phyloP scores from a whole-genome alignment of 768 basidiomycete genomes.

The Rhizopogon vinicolor region DNA sequence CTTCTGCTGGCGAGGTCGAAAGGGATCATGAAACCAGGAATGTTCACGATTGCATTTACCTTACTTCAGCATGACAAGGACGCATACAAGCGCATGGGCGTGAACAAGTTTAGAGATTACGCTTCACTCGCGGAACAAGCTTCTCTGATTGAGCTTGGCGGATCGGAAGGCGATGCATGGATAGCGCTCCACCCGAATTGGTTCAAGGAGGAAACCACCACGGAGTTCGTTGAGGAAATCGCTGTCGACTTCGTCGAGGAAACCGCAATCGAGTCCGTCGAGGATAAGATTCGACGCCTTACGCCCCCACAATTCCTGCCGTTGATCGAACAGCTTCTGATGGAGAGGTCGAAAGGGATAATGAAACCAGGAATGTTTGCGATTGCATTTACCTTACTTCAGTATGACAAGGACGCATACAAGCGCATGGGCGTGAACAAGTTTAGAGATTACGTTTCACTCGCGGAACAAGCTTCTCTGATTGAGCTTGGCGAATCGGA shows the following conservation, averaged over 20 bases:
- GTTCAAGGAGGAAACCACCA: no score
- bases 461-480: constrained; percentile 26
- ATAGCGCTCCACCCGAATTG: no score
- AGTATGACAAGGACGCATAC: constrained; percentile 22
- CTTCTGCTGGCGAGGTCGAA: no score
- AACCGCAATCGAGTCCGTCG: constrained; percentile 3
- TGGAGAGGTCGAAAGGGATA: constrained; percentile 24
- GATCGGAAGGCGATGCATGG: no score
- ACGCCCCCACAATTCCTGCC: constrained; percentile 26
- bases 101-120: no score
- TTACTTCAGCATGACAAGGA: no score
- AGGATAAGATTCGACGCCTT: constrained; percentile 4
- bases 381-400: constrained; percentile 31
- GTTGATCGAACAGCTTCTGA: constrained; percentile 20
- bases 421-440: constrained; percentile 18
- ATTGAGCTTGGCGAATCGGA: constrained; percentile 21
- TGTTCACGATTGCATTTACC: no score
- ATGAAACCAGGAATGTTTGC: constrained; percentile 32
- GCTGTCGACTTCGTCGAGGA: not conserved
- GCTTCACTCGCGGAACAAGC: no score
- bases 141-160: no score
- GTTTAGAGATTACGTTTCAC: constrained; percentile 21
- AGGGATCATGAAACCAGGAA: no score
- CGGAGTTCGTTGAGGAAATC: no score
- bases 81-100: no score